Evolutionary conservation across 352 stramenopile species (phyloP).

Genomic region (Pythium sukuiense): DNA sequence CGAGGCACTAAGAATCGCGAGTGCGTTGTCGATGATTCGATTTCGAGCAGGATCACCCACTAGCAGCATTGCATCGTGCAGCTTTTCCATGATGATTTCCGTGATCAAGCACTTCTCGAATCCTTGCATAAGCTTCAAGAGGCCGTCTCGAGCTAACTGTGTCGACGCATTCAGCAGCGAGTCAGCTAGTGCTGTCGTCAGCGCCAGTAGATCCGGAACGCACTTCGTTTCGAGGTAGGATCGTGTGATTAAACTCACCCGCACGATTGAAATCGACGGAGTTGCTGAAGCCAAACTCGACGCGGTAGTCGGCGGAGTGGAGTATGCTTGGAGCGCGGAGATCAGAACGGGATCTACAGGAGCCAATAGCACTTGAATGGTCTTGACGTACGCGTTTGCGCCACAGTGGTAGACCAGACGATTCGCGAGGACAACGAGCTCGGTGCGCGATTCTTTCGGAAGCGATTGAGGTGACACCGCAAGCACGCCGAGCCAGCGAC

Average conservation of each 20-base stretch:
- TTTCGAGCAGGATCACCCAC: constrained; percentile 2
- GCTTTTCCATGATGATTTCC: constrained; percentile 14
- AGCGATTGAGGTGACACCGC: background rate
- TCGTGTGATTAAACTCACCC: constrained; percentile 26
- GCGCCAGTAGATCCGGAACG: constrained; percentile 15
- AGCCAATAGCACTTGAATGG: background rate
- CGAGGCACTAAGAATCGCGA: constrained; percentile 3
- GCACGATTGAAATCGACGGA: constrained; percentile 21
- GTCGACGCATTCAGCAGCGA: background rate
- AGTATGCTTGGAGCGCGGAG: constrained; percentile 12
- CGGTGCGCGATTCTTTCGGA: background rate
- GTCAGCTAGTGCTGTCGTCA: constrained; percentile 17
- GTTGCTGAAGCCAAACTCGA: background rate
- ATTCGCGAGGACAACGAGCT: constrained; percentile 19
- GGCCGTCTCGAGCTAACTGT: background rate
- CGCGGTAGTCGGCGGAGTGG: background rate
- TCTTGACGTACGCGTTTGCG: background rate
- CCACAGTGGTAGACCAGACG: constrained; percentile 10
- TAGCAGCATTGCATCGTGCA: constrained; percentile 13
- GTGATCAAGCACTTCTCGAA: constrained; percentile 14
- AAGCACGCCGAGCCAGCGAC: constrained; percentile 22
- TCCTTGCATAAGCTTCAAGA: constrained; percentile 21
- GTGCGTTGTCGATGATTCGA: constrained; percentile 8
- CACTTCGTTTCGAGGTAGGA: constrained; percentile 12
- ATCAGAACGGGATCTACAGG: constrained; percentile 13